Percentiles rank a stretch among this genome's conserved stretches.
Conservation (phyloP, 768 basidiomycete species). For the Rhizopogon vulgaris region DNA sequence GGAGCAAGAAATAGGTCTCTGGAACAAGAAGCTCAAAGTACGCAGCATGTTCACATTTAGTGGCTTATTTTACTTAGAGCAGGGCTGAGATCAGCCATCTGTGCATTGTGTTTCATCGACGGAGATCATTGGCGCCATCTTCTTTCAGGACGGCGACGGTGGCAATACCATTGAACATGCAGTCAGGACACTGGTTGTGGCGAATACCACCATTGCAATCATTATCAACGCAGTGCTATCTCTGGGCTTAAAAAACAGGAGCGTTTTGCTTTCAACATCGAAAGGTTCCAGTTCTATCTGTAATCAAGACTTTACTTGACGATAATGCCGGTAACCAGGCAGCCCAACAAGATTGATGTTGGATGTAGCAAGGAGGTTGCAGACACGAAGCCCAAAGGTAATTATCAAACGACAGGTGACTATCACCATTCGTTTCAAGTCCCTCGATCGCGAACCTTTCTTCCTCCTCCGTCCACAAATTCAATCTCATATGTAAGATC, state of each 20-base stretch:
- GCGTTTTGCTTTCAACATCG: constrained; percentile 49
- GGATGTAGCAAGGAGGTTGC: constrained; percentile 67
- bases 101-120: constrained; percentile 47
- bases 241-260: constrained; percentile 63
- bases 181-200: constrained; percentile 38
- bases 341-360: constrained; percentile 47
- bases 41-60: background rate
- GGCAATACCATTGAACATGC: constrained; percentile 32
- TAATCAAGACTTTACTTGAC: constrained; percentile 38
- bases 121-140: constrained; percentile 52
- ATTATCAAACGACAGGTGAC: background rate
- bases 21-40: constrained; percentile 1
- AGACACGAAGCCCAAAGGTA: constrained; percentile 59
- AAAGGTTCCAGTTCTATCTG: constrained; percentile 21
- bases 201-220: constrained; percentile 16
- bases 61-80: background rate
- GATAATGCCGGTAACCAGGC: constrained; percentile 66
- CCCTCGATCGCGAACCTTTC: background rate
- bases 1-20: constrained; percentile 1
- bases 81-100: constrained; percentile 26
- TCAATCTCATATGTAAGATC: constrained; percentile 44
- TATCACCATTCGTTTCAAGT: background rate
- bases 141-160: constrained; percentile 49
- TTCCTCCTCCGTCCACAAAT: constrained; percentile 1
- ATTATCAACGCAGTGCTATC: constrained; percentile 29